Conservation (phyloP, 805 yeast genomes). For the Metschnikowia proteae region DNA sequence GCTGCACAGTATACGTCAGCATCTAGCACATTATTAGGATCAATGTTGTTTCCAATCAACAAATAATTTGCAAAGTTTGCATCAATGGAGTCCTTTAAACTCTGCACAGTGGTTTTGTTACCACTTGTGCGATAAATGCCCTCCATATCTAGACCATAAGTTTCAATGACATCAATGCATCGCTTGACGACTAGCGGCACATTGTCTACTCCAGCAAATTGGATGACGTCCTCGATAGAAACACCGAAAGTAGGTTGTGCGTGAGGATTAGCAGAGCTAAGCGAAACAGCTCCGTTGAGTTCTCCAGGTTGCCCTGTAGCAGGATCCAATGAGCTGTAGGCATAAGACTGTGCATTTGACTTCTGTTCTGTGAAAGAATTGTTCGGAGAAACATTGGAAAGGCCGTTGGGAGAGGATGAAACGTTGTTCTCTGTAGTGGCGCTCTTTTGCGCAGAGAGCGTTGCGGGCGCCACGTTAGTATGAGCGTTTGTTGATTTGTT, state of each 20-base stretch:
- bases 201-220: constrained; percentile 77
- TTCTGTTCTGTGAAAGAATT: constrained; percentile 4
- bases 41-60: constrained; percentile 39
- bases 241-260: constrained; percentile 68
- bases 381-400: constrained; percentile 1
- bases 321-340: constrained; percentile 34
- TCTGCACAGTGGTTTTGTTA: constrained; percentile 67
- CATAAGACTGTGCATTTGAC: constrained; percentile 6
- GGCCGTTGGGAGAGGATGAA: not conserved
- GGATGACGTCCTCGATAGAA: constrained; percentile 71
- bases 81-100: constrained; percentile 67
- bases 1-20: constrained; percentile 88
- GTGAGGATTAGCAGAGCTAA: constrained; percentile 17
- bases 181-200: constrained; percentile 88
- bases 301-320: constrained; percentile 25
- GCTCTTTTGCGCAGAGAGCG: not conserved
- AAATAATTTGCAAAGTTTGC: constrained; percentile 64
- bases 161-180: constrained; percentile 83
- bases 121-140: constrained; percentile 90
- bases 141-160: constrained; percentile 77
- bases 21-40: constrained; percentile 51
- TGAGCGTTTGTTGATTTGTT: constrained; percentile 3
- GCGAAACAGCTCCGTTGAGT: constrained; percentile 33
- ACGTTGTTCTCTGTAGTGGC: not conserved
- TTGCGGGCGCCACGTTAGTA: not conserved